A percentile compares a stretch with the other conserved stretches of the same genome.
phyloP scores from a whole-genome alignment of 768 basidiomycete genomes.

The Arthromyces matolae region DNA sequence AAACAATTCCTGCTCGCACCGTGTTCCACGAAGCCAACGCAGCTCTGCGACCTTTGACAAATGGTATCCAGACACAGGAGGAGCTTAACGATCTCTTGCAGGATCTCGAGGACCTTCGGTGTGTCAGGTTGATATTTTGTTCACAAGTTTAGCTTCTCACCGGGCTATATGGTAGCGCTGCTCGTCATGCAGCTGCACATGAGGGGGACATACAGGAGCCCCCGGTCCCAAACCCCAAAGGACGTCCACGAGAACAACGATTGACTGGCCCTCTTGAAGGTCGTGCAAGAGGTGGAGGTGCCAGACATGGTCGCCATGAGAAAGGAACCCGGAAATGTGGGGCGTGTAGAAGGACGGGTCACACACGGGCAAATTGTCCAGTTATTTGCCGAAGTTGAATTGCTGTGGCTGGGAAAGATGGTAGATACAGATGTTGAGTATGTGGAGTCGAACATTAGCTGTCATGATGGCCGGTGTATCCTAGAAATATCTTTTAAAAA shows the following conservation, averaged over 20 bases:
- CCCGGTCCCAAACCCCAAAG: constrained; percentile 18
- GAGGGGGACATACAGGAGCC: constrained; percentile 20
- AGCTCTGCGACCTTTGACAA: constrained; percentile 20
- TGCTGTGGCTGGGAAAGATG: neutral
- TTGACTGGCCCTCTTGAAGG: constrained; percentile 21
- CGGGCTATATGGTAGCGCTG: neutral
- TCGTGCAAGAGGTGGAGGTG: constrained; percentile 14
- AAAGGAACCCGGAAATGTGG: neutral
- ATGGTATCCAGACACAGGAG: constrained; percentile 23
- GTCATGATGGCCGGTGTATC: too few species aligned
- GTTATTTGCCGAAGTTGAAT: neutral
- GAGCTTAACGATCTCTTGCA: constrained; percentile 21
- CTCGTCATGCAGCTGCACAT: neutral
- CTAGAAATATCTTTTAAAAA: too few species aligned
- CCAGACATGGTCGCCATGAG: neutral
- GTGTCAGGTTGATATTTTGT: neutral
- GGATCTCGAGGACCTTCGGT: constrained; percentile 17
- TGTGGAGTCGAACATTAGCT: too few species aligned
- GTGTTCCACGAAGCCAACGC: constrained; percentile 23
- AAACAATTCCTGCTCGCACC: constrained; percentile 20
- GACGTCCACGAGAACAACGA: constrained; percentile 17
- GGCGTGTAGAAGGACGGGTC: neutral
- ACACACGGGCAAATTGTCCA: neutral
- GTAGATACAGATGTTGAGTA: neutral
- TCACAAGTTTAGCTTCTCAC: neutral